Evolutionary conservation across 2,329 filamentous ascomycete genomes (phyloP).

Genomic region (Alternaria rosae): DNA sequence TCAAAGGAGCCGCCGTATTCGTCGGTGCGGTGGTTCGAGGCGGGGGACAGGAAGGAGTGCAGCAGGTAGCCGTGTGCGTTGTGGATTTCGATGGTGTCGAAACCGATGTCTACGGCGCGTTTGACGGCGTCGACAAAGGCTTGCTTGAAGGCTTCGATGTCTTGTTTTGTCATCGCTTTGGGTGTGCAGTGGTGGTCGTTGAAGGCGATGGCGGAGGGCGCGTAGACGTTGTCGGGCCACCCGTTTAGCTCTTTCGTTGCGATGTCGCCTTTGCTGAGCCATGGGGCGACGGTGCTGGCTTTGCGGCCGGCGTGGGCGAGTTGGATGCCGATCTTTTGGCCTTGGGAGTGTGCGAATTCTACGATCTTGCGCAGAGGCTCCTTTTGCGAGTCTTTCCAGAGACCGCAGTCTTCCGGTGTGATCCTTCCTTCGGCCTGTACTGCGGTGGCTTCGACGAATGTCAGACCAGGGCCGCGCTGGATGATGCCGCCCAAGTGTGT

Average conservation of each 20-base stretch:
- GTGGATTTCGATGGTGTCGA: constrained; percentile 83
- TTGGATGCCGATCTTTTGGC: constrained; percentile 79
- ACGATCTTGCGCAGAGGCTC: constrained; percentile 72
- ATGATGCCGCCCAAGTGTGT: constrained; percentile 83
- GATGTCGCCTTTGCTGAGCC: constrained; percentile 64
- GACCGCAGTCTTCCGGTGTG: constrained; percentile 77
- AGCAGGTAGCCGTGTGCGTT: constrained; percentile 81
- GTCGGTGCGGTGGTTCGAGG: constrained; percentile 73
- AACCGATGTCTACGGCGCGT: constrained; percentile 64
- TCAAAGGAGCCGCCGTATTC: constrained; percentile 73
- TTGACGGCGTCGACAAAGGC: constrained; percentile 70
- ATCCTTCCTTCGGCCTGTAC: constrained; percentile 81
- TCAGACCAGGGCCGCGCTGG: constrained; percentile 74
- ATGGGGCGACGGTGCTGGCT: constrained; percentile 67
- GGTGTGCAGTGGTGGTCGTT: constrained; percentile 67
- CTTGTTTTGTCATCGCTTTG: constrained; percentile 70
- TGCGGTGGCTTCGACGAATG: constrained; percentile 79
- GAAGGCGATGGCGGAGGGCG: constrained; percentile 68
- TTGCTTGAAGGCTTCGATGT: constrained; percentile 71
- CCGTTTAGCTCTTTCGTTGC: constrained; percentile 64
- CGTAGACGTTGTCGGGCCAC: constrained; percentile 63
- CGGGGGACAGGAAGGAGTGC: constrained; percentile 72
- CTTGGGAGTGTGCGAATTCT: constrained; percentile 82
- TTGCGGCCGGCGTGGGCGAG: constrained; percentile 79
- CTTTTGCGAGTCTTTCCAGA: constrained; percentile 88